These are phyloP conservation scores for Fomitopsis schrenkii DNA, from an alignment of 1,284 basidiomycete species.

Conservation along the genomic window DNA sequence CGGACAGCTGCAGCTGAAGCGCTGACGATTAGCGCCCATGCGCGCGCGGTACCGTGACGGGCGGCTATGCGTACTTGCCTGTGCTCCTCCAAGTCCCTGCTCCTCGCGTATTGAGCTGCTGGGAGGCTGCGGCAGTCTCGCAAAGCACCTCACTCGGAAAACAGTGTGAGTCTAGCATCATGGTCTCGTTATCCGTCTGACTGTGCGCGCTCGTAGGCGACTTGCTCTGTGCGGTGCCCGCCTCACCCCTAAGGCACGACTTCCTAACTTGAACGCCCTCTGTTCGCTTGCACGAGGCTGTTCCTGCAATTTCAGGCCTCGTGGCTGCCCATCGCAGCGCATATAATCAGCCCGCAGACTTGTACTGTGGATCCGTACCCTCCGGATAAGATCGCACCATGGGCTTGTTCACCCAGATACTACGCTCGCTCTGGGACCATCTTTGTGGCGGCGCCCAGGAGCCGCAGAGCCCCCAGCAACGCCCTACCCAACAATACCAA, in stretches of 20 bases:
- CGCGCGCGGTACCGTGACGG: too few relatives aligned
- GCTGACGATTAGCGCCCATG: too few relatives aligned
- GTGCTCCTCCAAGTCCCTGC: too few relatives aligned
- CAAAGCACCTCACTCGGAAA: neutral
- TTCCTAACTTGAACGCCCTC: neutral
- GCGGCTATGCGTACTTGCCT: too few relatives aligned
- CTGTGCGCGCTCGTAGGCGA: neutral
- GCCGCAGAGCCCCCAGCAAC: constrained; percentile 16
- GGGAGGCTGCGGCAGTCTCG: too few relatives aligned
- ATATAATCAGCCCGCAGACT: neutral
- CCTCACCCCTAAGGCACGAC: neutral
- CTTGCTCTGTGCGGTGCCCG: neutral
- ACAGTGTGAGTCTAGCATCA: neutral
- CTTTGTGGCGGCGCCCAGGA: constrained; percentile 5
- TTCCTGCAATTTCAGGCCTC: neutral
- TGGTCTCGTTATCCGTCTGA: neutral
- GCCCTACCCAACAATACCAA: constrained; percentile 13
- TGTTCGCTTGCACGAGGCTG: neutral
- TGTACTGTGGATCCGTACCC: neutral
- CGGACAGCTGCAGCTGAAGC: too few relatives aligned
- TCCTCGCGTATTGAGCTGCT: too few relatives aligned
- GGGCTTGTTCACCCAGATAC: neutral
- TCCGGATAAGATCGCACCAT: neutral
- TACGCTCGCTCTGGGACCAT: neutral
- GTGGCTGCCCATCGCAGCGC: neutral